Evolutionary conservation across 1,139 yeast genomes (phyloP).

Genomic region (Geotrichum histeridarum): DNA sequence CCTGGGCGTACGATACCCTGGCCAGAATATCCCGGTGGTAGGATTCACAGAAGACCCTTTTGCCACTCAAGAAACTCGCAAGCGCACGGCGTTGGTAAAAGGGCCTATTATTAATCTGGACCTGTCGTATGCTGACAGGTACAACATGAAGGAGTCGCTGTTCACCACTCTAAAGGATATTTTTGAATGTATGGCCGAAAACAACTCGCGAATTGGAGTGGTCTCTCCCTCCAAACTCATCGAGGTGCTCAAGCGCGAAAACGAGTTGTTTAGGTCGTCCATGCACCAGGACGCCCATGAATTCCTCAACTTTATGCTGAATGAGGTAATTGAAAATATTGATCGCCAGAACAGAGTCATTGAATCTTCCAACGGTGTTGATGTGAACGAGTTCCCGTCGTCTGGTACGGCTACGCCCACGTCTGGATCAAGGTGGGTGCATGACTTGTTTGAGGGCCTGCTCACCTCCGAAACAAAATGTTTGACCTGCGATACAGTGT

Average conservation of each 20-base stretch:
- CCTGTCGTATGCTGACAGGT: slow-evolving; percentile 48
- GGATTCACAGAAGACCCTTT: slow-evolving; percentile 48
- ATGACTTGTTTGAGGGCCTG: slow-evolving; percentile 74
- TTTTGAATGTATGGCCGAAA: slow-evolving; percentile 77
- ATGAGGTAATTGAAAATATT: slow-evolving; percentile 71
- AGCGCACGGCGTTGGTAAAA: slow-evolving; percentile 67
- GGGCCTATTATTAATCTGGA: slow-evolving; percentile 88
- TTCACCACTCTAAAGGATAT: slow-evolving; percentile 76
- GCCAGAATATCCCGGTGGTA: slow-evolving; percentile 43
- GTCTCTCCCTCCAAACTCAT: slow-evolving; percentile 76
- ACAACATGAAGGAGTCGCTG: slow-evolving; percentile 51
- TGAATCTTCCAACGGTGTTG: slow-evolving; percentile 14
- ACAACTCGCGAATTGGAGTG: slow-evolving; percentile 66
- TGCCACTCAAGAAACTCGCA: slow-evolving; percentile 69
- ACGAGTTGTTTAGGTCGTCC: slow-evolving; percentile 76
- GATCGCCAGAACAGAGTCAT: slow-evolving; percentile 33
- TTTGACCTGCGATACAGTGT: slow-evolving; percentile 80
- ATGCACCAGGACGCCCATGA: slow-evolving; percentile 99
- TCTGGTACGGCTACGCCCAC: slow-evolving; percentile 24
- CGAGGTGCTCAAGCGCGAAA: slow-evolving; percentile 70
- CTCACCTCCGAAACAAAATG: slow-evolving; percentile 87
- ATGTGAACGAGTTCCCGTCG: slow-evolving; percentile 29
- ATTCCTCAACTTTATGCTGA: slow-evolving; percentile 78
- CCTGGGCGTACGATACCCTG: slow-evolving; percentile 35
- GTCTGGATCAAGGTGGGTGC: slow-evolving; percentile 49